Evolutionary conservation across 2,329 filamentous ascomycete genomes (phyloP), one percentile per base, ranked within the genome.

Genomic region (Thelonectria blattea): DNA sequence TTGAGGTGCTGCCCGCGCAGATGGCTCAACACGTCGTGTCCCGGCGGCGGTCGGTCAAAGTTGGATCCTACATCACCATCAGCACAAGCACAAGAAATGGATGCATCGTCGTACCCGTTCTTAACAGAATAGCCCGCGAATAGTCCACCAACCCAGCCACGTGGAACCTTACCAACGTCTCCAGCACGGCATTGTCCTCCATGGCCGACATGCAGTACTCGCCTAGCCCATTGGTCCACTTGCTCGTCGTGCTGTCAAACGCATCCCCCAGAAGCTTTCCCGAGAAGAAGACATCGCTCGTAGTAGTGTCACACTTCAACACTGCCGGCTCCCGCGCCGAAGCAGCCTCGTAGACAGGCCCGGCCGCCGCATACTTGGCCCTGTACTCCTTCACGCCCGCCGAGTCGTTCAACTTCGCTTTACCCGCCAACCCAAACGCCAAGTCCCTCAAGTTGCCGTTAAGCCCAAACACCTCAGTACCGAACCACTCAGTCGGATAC

Each of bases 11-110:
- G 32, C 20, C 42, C 22, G 11, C 54, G 57, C 8, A 63, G 56
- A 42, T 64, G 63, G 1, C 60, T 39, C 1, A 61, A 11, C 5
- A 42, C 47, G n/a, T 54, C 55, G 9, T 48, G 27, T 4, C 49
- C 56, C 1, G 61, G 62, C 3, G 63, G 61, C n/a, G 60, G 61
- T n/a, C 63, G 61, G 12, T 65, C 63, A 27, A 65, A 65, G 47
- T 65, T 64, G 5, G 63, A 61, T 6, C 58, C 61, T 59, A 18
- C 6, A 11, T 49, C 18, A 6, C 15, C 8, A 48, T 54, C 17
- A 61, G 55, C 22, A 9, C 27, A 30, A 30, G 27, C 27, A 30
- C 27, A 47, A n/a, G 11, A 10, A 42, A 1, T 4, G 39, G 20
- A 5, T 3, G 6, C n/a, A 3, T 2, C 15, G 15, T 14, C 18